Evolutionary conservation across 495 filamentous ascomycete species (phyloP), one percentile per base, ranked within the genome.

Genomic region (Annulohypoxylon moriforme): DNA sequence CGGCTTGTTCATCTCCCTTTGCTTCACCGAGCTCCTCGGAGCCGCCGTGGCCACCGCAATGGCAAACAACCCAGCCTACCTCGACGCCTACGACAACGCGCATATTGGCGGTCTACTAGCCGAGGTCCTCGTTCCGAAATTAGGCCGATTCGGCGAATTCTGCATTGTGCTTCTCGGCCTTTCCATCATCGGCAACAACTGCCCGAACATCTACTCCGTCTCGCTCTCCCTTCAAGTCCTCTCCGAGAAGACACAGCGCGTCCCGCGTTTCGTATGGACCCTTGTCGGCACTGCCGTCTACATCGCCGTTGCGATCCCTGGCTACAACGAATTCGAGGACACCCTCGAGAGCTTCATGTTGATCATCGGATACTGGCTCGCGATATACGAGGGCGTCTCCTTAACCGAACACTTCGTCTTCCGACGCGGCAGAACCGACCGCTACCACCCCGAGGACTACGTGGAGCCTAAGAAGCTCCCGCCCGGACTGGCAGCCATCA

Each of bases 141-240:
- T 94, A 0, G 93, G 93, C 24, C 82, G 84, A 46, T 94, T 95
- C 74, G 93, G 93, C 67, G 86, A 93, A 75, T 94, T 96, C 84
- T 96, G 93, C 79, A 76, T 96, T 18, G 89, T 94, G 58, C 82
- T 96, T 47, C 87, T 96, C 4, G 90, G 92, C 0, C 85, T 95
- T 27, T 90, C 88, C 69, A 94, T 93, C 76, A 87, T 94, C 70
- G 91, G 91, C 63, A 95, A 91, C 83, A 94, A 94, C 82, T 94
- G 90, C 81, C 93, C 95, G n/a, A 94, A 91, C 82, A 91, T 93
- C 73, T 97, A 97, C 84, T 93, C 91, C 38, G 89, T 96, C 46
- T 87, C 87, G 2, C 85, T 96, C 24, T 90, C 90, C 31, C 84
- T 95, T 53, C 92, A 95, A 77, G 86, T 94, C 10, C 77, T 96